Percentiles rank a stretch among this genome's conserved stretches.
These are phyloP conservation scores for Jamesozyma rosinii DNA, from an alignment of 805 yeast species.

Conservation along the genomic window DNA sequence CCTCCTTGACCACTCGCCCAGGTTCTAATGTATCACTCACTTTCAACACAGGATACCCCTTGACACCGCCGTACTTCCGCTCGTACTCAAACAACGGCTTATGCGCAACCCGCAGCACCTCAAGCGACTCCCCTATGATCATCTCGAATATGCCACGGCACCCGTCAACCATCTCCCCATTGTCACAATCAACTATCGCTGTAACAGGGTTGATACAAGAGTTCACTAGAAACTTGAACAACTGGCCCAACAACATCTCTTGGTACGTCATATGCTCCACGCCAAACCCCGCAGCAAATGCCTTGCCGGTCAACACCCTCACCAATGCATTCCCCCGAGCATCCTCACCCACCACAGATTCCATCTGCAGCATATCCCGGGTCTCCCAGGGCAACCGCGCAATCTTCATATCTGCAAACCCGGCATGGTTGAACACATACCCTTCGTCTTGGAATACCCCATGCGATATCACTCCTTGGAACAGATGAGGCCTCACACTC, in stretches of 20 bases:
- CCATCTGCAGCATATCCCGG: slow-evolving; percentile 16
- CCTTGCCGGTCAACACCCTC: slow-evolving; percentile 18
- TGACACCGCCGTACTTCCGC: slow-evolving; percentile 10
- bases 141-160: slow-evolving; percentile 31
- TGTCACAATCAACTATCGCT: slow-evolving; percentile 63
- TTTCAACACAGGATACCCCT: slow-evolving; percentile 24
- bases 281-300: slow-evolving; percentile 22
- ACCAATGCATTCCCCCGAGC: slow-evolving; percentile 22
- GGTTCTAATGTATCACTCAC: slow-evolving; percentile 25
- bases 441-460: slow-evolving; percentile 55
- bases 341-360: slow-evolving; percentile 9
- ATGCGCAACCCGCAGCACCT: slow-evolving; percentile 24
- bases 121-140: slow-evolving; percentile 31
- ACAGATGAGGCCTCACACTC: slow-evolving; percentile 46
- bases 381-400: slow-evolving; percentile 44
- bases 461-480: slow-evolving; percentile 74
- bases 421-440: slow-evolving; percentile 50
- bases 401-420: slow-evolving; percentile 52
- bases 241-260: slow-evolving; percentile 49
- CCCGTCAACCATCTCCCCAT: slow-evolving; percentile 61
- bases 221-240: slow-evolving; percentile 70
- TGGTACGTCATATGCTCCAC: slow-evolving; percentile 34
- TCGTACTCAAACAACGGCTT: slow-evolving; percentile 25
- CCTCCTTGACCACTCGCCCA: slow-evolving; percentile 29
- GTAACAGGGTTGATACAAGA: slow-evolving; percentile 79